Percentiles rank a stretch among this genome's conserved stretches.
Evolutionary conservation across 768 basidiomycete species (phyloP).

Genomic region (Trametes sanguinea): DNA sequence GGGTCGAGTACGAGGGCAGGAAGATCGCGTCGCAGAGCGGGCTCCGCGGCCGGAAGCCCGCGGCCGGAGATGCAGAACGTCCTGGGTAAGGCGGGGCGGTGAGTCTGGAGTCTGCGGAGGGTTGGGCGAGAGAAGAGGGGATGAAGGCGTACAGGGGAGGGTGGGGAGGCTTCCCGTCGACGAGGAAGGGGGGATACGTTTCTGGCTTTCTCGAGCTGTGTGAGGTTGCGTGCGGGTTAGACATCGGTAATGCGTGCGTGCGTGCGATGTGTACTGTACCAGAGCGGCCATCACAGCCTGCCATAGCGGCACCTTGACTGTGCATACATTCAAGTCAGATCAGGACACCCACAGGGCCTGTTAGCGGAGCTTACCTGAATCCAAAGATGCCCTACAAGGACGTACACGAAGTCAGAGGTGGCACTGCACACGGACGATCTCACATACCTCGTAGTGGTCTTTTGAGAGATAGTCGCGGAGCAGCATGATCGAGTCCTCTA

Average conservation of each 20-base stretch:
- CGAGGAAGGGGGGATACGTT: slow-evolving; percentile 56
- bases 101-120: not conserved
- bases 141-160: slow-evolving; percentile 62
- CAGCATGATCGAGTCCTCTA: slow-evolving; percentile 56
- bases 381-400: slow-evolving; percentile 68
- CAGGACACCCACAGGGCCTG: not conserved
- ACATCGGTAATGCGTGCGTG: too few relatives aligned
- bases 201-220: slow-evolving; percentile 56
- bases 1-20: slow-evolving; percentile 57
- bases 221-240: not conserved
- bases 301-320: slow-evolving; percentile 81
- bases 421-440: not conserved
- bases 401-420: not conserved
- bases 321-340: not conserved
- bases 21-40: slow-evolving; percentile 54
- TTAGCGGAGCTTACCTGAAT: slow-evolving; percentile 55
- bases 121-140: not conserved
- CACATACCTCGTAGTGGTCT: slow-evolving; percentile 66
- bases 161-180: slow-evolving; percentile 66
- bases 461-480: slow-evolving; percentile 59
- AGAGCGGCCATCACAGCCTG: slow-evolving; percentile 69
- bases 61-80: slow-evolving; percentile 75
- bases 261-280: slow-evolving; percentile 42
- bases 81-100: too few relatives aligned
- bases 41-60: slow-evolving; percentile 61